Base-by-base conservation (phyloP, 2,329 filamentous ascomycete genomes). In the Aspergillus sp. region DNA sequence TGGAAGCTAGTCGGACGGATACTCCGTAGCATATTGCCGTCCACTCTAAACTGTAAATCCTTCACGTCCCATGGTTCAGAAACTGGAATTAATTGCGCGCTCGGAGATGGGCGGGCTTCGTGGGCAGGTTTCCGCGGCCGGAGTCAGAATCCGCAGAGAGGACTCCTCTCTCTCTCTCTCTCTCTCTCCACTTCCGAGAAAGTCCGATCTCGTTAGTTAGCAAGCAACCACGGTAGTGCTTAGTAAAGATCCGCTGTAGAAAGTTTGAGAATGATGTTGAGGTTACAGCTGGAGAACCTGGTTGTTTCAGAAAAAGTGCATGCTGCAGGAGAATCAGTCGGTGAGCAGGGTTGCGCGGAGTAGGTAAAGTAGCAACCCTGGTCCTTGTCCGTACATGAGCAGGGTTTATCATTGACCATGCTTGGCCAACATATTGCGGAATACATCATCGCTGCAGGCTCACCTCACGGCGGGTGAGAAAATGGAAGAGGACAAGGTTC, bases 21-120 rank as follows among this genome's bases (percentile, higher is more conserved):
- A 24, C 24, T 24, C 46, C 29, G 54, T 32, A 54, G 50, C 39
- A 55, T n/a, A 22, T 54, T 57, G 36, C 52, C 42, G 26, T 52
- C n/a, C 16, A 49, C 31, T 39, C 42, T 29, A 54, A 60, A 63
- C 55, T 54, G 61, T 63, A 60, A 61, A 63, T 60, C 59, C 57
- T 59, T 54, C 54, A 45, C 50, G 11, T 47, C 20, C 45, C 45
- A 47, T 47, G 45, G 45, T 24, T 47, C 45, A 20, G 51, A 55
- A 55, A 49, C 11, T 45, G 36, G 22, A 51, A 32, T 10, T 29
- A 24, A 26, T 29, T 9, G n/a, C 22, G 11, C 26, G 14, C 29
- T 22, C 31, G 18, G 31, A 24, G 39, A 54, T 46, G 59, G 54
- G 14, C 36, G 20, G 36, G n/a, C 36, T 52, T 47, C 52, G 54